A percentile compares a stretch with the other conserved stretches of the same genome.
Evolutionary conservation across 805 yeast genomes (phyloP).

Genomic region (Candida morakotiae): DNA sequence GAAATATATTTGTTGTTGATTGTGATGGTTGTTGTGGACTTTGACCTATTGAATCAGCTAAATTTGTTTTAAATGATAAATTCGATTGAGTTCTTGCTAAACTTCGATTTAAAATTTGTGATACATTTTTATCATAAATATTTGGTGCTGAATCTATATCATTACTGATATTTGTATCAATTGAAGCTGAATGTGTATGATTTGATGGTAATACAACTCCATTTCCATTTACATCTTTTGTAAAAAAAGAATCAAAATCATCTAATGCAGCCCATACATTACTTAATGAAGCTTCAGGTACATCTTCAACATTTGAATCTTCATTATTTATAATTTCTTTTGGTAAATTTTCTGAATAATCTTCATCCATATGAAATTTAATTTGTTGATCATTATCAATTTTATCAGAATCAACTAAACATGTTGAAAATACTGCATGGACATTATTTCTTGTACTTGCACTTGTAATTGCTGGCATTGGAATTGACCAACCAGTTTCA

Average conservation of each 20-base stretch:
- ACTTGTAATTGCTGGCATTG: conserved; percentile 90
- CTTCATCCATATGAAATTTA: conserved; percentile 61
- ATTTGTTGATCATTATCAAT: conserved; percentile 32
- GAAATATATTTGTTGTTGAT: conserved; percentile 6
- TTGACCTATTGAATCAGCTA: conserved; percentile 58
- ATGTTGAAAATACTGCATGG: conserved; percentile 90
- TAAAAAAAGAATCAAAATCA: conserved; percentile 83
- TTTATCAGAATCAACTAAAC: conserved; percentile 43
- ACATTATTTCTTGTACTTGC: conserved; percentile 88
- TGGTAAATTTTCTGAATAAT: conserved; percentile 33
- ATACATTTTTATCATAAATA: conserved; percentile 74
- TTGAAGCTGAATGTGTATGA: conserved; percentile 38
- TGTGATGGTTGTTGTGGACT: conserved; percentile 4
- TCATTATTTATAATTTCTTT: background rate
- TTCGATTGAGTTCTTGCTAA: conserved; percentile 72
- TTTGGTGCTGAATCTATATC: conserved; percentile 68
- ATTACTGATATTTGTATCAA: conserved; percentile 52
- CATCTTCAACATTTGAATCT: conserved; percentile 48
- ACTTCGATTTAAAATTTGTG: conserved; percentile 68
- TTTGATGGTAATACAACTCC: conserved; percentile 5
- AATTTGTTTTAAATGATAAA: conserved; percentile 69
- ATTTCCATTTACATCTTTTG: conserved; percentile 37
- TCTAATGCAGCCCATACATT: conserved; percentile 93
- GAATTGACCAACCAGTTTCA: conserved; percentile 95
- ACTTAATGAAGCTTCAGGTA: conserved; percentile 70